Evolutionary conservation across 192 early-diverging fungal genomes (phyloP).

Genomic region (Podila clonocystis): DNA sequence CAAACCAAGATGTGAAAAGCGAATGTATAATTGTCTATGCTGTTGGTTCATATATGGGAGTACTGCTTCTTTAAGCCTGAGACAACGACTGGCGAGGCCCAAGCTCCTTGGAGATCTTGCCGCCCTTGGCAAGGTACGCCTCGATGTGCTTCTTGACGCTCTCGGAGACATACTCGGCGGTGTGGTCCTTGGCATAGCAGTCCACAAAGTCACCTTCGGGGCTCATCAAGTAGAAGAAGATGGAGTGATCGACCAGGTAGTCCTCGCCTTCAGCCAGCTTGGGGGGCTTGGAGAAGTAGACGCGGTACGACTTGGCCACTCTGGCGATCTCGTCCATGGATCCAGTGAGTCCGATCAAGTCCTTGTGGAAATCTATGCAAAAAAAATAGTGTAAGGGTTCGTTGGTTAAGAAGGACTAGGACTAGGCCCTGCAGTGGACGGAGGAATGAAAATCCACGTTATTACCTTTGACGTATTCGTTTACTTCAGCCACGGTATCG

Average conservation of each 20-base stretch:
- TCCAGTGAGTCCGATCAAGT: constrained; percentile 93
- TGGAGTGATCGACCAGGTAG: constrained; percentile 98
- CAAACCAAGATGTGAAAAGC: background rate
- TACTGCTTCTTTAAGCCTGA: background rate
- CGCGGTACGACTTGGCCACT: constrained; percentile 91
- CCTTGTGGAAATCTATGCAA: constrained; percentile 88
- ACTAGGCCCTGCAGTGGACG: too few species aligned
- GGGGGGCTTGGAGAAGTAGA: constrained; percentile 94
- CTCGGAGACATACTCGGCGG: constrained; percentile 66
- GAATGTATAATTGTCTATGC: background rate
- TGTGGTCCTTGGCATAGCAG: constrained; percentile 88
- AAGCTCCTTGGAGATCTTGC: constrained; percentile 31
- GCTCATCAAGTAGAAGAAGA: constrained; percentile 98
- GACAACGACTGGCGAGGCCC: background rate
- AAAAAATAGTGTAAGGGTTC: background rate
- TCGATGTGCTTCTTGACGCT: constrained; percentile 64
- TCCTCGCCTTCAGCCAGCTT: constrained; percentile 81
- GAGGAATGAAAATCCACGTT: background rate
- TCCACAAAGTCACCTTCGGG: constrained; percentile 91
- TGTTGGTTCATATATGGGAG: background rate
- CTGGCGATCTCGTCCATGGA: constrained; percentile 82
- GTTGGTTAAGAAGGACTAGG: background rate
- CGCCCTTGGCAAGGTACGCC: constrained; percentile 57
- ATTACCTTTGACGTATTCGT: constrained; percentile 71
- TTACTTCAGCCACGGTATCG: constrained; percentile 85